These are phyloP conservation scores for Trypanosoma conorhini DNA, from an alignment of 208 protist genomes.

Conservation along the genomic window DNA sequence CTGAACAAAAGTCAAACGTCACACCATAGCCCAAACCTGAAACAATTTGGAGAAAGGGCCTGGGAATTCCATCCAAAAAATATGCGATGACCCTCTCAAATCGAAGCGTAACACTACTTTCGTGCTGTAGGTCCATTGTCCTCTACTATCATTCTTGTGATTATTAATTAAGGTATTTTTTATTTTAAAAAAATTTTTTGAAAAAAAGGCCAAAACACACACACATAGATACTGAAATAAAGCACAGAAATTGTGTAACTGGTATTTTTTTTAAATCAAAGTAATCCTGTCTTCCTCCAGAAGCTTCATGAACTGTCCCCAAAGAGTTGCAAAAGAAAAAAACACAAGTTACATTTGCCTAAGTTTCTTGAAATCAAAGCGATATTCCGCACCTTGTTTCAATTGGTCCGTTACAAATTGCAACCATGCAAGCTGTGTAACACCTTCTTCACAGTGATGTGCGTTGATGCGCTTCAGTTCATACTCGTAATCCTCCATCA, in stretches of 20 bases:
- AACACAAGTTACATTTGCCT: slow-evolving; percentile 33
- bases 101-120: slow-evolving; percentile 52
- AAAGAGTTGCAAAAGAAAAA: slow-evolving; percentile 10
- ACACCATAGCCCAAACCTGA: slow-evolving; percentile 25
- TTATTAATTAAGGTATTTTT: slow-evolving; percentile 25
- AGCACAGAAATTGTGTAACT: slow-evolving; percentile 8
- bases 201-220: not conserved
- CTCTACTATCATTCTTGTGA: slow-evolving; percentile 3
- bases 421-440: slow-evolving; percentile 87
- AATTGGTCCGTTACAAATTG: slow-evolving; percentile 89
- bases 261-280: not conserved
- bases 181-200: slow-evolving; percentile 20
- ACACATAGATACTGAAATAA: slow-evolving; percentile 12
- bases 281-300: not conserved
- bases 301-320: slow-evolving; percentile 1
- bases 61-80: slow-evolving; percentile 87
- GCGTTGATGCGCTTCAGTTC: slow-evolving; percentile 90
- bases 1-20: slow-evolving; percentile 61
- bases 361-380: slow-evolving; percentile 89
- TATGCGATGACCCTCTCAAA: slow-evolving; percentile 83
- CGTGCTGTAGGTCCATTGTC: slow-evolving; percentile 43
- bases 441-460: slow-evolving; percentile 86
- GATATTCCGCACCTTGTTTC: slow-evolving; percentile 71
- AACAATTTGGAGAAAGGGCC: slow-evolving; percentile 49
- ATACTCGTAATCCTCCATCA: slow-evolving; percentile 93